Conservation (phyloP, 202 grass and related monocot species). For the Carex arenaria region DNA sequence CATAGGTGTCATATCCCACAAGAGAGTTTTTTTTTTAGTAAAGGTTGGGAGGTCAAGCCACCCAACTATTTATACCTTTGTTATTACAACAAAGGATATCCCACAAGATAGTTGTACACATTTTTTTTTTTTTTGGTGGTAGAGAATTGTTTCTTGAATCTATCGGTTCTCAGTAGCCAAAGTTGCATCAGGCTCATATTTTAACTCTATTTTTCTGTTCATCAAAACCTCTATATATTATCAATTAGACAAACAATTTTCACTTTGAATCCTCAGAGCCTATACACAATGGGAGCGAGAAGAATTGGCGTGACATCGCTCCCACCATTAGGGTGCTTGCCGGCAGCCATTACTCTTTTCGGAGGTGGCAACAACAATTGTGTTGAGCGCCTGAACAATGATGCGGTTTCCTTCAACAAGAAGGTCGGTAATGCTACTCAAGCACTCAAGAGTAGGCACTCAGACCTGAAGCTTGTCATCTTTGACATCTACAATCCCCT, state of each 20-base stretch:
- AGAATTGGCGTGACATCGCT: conserved; percentile 43
- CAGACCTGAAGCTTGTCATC: conserved; percentile 34
- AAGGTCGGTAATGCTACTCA: conserved; percentile 17
- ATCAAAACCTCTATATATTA: background rate
- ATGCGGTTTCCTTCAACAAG: conserved; percentile 30
- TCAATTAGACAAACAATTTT: background rate
- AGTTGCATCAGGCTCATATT: background rate
- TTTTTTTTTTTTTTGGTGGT: background rate
- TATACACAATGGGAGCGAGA: conserved; percentile 31
- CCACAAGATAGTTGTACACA: background rate
- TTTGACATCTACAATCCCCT: conserved; percentile 47
- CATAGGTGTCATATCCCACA: background rate
- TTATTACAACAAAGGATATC: no score
- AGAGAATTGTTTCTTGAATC: background rate
- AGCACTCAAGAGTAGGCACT: conserved; percentile 28
- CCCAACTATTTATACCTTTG: no score
- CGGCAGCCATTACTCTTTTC: conserved; percentile 30
- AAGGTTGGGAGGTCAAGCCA: no score
- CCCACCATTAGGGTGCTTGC: conserved; percentile 41
- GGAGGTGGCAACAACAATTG: conserved; percentile 31
- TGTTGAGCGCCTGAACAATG: conserved; percentile 25
- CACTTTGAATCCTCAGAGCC: conserved; percentile 10
- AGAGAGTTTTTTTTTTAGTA: background rate
- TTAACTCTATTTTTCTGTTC: background rate
- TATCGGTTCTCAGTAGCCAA: background rate